Conservation (phyloP, 1,284 basidiomycete species). For the Sanguinoderma infundibulare region DNA sequence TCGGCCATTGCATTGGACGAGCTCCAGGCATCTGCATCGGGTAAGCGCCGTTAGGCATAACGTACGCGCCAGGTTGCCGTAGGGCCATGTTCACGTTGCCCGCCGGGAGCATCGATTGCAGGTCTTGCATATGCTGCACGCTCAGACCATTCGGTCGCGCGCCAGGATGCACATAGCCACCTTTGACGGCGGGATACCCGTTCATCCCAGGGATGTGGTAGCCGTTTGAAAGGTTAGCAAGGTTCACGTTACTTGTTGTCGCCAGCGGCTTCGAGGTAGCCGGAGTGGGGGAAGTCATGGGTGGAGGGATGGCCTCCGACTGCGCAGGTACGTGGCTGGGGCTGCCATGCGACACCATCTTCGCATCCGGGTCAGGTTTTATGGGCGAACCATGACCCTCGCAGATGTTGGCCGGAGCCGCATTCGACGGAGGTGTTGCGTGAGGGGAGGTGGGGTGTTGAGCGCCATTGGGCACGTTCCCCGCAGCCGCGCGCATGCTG, state of each 20-base stretch:
- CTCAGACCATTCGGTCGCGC: slow-evolving; percentile 44
- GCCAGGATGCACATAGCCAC: slow-evolving; percentile 35
- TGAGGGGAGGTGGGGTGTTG: slow-evolving; percentile 34
- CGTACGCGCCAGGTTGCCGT: slow-evolving; percentile 37
- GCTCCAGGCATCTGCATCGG: slow-evolving; percentile 45
- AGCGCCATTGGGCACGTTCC: slow-evolving; percentile 18
- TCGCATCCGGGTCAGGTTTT: slow-evolving; percentile 28
- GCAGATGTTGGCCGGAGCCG: slow-evolving; percentile 23
- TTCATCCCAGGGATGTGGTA: slow-evolving; percentile 50
- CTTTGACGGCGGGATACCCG: slow-evolving; percentile 41
- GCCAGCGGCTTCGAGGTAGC: slow-evolving; percentile 45
- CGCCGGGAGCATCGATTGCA: slow-evolving; percentile 41
- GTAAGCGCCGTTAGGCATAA: slow-evolving; percentile 41
- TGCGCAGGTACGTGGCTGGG: slow-evolving; percentile 20
- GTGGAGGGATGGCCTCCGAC: slow-evolving; percentile 11
- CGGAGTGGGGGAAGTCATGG: slow-evolving; percentile 37
- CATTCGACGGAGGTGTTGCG: slow-evolving; percentile 42
- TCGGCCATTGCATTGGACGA: slow-evolving; percentile 49
- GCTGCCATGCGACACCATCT: slow-evolving; percentile 20
- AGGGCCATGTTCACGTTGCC: slow-evolving; percentile 35
- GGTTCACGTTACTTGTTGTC: slow-evolving; percentile 38
- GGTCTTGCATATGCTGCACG: slow-evolving; percentile 56
- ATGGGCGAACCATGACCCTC: slow-evolving; percentile 22
- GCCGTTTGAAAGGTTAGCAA: slow-evolving; percentile 44
- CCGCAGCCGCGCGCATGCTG: slow-evolving; percentile 48